Conservation (phyloP, 2,329 filamentous ascomycete genomes). For the Fusarium marasasianum region DNA sequence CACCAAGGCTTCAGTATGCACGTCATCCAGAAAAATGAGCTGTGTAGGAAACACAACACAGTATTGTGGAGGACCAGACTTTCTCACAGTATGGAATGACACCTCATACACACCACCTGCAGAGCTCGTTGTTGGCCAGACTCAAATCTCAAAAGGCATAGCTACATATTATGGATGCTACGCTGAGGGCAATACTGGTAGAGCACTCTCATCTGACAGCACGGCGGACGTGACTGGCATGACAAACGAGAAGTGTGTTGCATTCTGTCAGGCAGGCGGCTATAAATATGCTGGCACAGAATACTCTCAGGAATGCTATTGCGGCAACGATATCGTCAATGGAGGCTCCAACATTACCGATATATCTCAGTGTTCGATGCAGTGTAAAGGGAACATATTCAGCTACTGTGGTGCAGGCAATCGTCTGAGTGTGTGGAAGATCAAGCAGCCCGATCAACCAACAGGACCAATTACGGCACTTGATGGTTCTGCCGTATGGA, state of each 20-base stretch:
- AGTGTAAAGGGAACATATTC: conserved; percentile 37
- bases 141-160: conserved; percentile 24
- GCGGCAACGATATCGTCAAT: conserved; percentile 37
- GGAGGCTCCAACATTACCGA: conserved; percentile 24
- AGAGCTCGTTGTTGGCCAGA: conserved; percentile 26
- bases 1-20: conserved; percentile 20
- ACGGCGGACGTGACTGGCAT: conserved; percentile 24
- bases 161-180: conserved; percentile 36
- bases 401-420: conserved; percentile 41
- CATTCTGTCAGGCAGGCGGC: conserved; percentile 41
- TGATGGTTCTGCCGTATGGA: conserved; percentile 18
- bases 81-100: conserved; percentile 37
- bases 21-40: conserved; percentile 29
- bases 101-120: conserved; percentile 30
- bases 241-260: conserved; percentile 44
- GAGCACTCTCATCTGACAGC: conserved; percentile 30
- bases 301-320: conserved; percentile 49
- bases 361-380: conserved; percentile 39
- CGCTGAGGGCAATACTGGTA: conserved; percentile 19
- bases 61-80: conserved; percentile 32
- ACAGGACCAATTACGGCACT: conserved; percentile 22
- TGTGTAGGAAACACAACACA: conserved; percentile 36
- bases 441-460: conserved; percentile 23
- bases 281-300: conserved; percentile 50
- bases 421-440: conserved; percentile 36